Conservation (phyloP, 2,329 filamentous ascomycete species). For the Cladosporium sp. region DNA sequence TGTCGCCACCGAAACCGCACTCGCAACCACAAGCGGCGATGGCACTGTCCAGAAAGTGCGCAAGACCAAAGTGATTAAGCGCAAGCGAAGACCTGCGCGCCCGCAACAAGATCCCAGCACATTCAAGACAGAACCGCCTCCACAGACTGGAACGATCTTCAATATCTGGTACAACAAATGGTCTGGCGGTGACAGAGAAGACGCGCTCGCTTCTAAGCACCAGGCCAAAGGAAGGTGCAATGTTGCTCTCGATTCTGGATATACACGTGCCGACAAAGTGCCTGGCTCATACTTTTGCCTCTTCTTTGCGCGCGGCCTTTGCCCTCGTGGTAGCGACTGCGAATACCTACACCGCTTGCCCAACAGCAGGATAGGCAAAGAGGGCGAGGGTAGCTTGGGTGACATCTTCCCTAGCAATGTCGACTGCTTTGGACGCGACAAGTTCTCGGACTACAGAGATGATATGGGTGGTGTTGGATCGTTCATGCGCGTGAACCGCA, state of each 20-base stretch:
- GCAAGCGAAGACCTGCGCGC: slow-evolving; percentile 85
- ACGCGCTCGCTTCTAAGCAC: slow-evolving; percentile 82
- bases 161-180: slow-evolving; percentile 99
- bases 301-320: slow-evolving; percentile 80
- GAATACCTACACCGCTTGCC: slow-evolving; percentile 91
- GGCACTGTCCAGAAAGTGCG: slow-evolving; percentile 58
- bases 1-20: slow-evolving; percentile 21
- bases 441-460: slow-evolving; percentile 88
- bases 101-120: slow-evolving; percentile 86
- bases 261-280: slow-evolving; percentile 53
- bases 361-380: slow-evolving; percentile 46
- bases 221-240: slow-evolving; percentile 85
- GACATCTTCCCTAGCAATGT: slow-evolving; percentile 93
- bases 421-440: slow-evolving; percentile 93
- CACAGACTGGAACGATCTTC: slow-evolving; percentile 92
- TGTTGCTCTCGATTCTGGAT: slow-evolving; percentile 65
- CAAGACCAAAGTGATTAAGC: slow-evolving; percentile 88
- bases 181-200: slow-evolving; percentile 91
- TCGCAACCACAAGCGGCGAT: slow-evolving; percentile 29
- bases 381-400: slow-evolving; percentile 57
- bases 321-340: slow-evolving; percentile 88
- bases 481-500: slow-evolving; percentile 92
- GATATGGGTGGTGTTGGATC: slow-evolving; percentile 97
- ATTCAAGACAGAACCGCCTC: slow-evolving; percentile 80
- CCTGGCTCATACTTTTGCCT: slow-evolving; percentile 84